Percentiles rank a stretch among this genome's conserved stretches.
phyloP scores from a whole-genome alignment of 768 basidiomycete genomes.

The Suillus weaverae region DNA sequence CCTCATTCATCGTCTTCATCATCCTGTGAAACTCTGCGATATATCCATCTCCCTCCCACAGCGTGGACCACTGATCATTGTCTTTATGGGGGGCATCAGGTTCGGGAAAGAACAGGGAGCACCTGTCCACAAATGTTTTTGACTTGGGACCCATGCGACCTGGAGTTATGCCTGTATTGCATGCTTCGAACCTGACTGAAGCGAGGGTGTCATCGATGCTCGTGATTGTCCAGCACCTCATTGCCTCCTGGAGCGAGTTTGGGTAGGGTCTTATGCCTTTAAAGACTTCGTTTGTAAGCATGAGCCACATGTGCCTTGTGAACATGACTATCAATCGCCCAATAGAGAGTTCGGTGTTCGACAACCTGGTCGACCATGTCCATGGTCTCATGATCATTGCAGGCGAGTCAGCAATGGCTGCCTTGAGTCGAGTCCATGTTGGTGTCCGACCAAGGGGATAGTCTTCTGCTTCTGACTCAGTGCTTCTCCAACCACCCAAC shows the following conservation, averaged over 20 bases:
- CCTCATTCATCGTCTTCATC: neutral
- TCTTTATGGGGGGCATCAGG: neutral
- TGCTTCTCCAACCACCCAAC: neutral
- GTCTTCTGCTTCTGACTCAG: neutral
- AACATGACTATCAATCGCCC: constrained; percentile 3
- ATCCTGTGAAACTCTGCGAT: constrained; percentile 7
- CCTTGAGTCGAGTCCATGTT: constrained; percentile 7
- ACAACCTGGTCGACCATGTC: neutral
- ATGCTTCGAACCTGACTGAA: neutral
- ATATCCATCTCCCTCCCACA: constrained; percentile 3
- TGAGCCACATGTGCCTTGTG: neutral
- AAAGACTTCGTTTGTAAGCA: neutral
- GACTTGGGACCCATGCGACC: constrained; percentile 8
- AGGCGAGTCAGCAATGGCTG: constrained; percentile 2
- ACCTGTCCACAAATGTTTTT: neutral
- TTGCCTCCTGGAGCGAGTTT: constrained; percentile 1
- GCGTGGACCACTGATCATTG: neutral
- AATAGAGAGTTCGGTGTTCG: neutral
- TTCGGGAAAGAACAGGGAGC: constrained; percentile 7
- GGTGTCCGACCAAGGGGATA: neutral
- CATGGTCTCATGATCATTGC: constrained; percentile 8
- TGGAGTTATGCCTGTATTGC: neutral
- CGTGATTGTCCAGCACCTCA: constrained; percentile 10
- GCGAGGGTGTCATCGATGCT: constrained; percentile 8
- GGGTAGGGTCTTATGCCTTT: constrained; percentile 9